Evolutionary conservation across 169 alveolate genomes (phyloP).

Genomic region (Cystoisospora suis): DNA sequence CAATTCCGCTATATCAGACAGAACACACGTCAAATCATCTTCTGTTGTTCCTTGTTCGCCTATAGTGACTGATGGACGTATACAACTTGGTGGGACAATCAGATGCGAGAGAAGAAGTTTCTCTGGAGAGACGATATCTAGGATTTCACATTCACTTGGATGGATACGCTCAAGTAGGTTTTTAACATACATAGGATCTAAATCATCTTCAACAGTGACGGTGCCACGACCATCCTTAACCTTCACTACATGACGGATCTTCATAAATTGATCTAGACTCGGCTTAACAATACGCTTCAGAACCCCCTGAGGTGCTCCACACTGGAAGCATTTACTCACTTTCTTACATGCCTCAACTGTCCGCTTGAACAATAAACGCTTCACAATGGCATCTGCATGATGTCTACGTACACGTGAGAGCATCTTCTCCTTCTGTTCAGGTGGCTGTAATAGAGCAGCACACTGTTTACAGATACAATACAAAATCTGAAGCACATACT

Average conservation of each 20-base stretch:
- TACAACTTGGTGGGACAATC: constrained; percentile 95
- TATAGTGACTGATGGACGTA: constrained; percentile 95
- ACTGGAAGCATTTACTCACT: constrained; percentile 81
- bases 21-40: constrained; percentile 94
- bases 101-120: constrained; percentile 89
- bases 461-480: constrained; percentile 93
- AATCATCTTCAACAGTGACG: constrained; percentile 68
- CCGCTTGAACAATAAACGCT: constrained; percentile 79
- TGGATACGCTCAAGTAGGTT: constrained; percentile 88
- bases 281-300: constrained; percentile 84
- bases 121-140: constrained; percentile 92
- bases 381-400: constrained; percentile 73
- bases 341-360: constrained; percentile 84
- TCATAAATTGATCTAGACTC: constrained; percentile 87
- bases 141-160: constrained; percentile 89
- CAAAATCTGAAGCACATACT: constrained; percentile 89
- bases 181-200: constrained; percentile 88
- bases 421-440: constrained; percentile 80
- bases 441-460: constrained; percentile 83
- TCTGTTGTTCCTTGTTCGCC: constrained; percentile 91
- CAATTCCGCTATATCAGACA: constrained; percentile 90
- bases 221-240: constrained; percentile 77
- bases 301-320: constrained; percentile 86
- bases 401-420: constrained; percentile 65
- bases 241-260: constrained; percentile 81